phyloP scores from a whole-genome alignment of 2,329 filamentous ascomycete genomes.

The Fusarium sublunatum region DNA sequence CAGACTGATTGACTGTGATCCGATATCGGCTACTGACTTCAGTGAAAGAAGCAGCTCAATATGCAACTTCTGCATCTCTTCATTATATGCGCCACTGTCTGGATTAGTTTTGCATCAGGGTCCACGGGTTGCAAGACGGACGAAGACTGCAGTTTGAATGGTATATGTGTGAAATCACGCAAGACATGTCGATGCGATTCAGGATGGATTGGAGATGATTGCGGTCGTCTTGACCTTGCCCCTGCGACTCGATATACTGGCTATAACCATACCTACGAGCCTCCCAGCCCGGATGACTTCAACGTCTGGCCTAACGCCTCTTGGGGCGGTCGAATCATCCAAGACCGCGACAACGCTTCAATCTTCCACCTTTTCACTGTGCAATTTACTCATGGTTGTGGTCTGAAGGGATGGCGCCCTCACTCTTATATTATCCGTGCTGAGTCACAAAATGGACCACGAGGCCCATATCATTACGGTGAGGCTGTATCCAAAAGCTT shows the following conservation, averaged over 20 bases:
- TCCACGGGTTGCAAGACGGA: constrained; percentile 31
- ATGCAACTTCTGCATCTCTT: neutral
- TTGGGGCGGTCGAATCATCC: constrained; percentile 60
- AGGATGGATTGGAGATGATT: constrained; percentile 58
- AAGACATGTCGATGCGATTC: constrained; percentile 50
- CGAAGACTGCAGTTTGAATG: constrained; percentile 50
- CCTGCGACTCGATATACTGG: constrained; percentile 55
- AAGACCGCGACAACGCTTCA: constrained; percentile 52
- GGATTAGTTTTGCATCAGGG: no score
- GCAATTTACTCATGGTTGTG: constrained; percentile 59
- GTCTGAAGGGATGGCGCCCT: constrained; percentile 59
- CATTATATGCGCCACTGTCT: neutral
- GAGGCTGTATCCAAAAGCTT: constrained; percentile 57
- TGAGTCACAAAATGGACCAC: constrained; percentile 56
- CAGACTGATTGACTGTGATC: no score
- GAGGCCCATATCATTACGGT: constrained; percentile 57
- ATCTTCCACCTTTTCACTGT: constrained; percentile 60
- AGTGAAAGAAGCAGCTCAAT: neutral
- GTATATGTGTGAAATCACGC: constrained; percentile 35
- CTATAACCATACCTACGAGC: constrained; percentile 59
- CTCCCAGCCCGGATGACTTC: constrained; percentile 39
- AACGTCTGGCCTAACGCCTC: constrained; percentile 53
- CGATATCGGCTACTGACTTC: no score
- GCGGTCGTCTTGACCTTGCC: constrained; percentile 57
- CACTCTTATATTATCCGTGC: constrained; percentile 59